Evolutionary conservation across 352 stramenopile genomes (phyloP), one percentile per base, ranked within the genome.

Genomic region (Pythium volutum): DNA sequence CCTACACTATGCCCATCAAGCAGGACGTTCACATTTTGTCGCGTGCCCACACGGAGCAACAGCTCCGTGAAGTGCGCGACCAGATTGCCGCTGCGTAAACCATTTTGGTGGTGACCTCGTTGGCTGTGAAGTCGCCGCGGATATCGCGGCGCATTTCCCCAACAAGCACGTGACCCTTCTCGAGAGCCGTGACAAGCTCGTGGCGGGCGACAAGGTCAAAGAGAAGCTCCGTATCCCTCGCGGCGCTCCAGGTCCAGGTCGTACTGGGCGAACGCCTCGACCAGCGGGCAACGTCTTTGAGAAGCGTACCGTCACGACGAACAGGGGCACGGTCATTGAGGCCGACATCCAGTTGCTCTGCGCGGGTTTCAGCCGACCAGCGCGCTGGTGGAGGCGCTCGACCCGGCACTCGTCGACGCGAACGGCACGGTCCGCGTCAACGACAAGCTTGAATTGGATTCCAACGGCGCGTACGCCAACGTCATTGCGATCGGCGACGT

Each of bases 101-200:
- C 38, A 74, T 89, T 38, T 55, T 87, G 23, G 79, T 0, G 79
- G 79, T n/a, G 79, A 77, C 3, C 29, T 74, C 0, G 77, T 91
- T 9, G 79, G 79, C 16, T 77, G 71, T 42, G 81, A 91, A 52
- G 60, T 91, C 25, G 81, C 79, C 0, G 74, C 66, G 5, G 81
- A 89, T 46, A 85, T 91, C 59, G 77, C 75, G 33, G 36, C 51
- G 15, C 73, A 84, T 49, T 84, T 76, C 54, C 77, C 81, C 0
- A 56, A 34, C 34, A 91, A 91, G 58, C 71, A 59, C 2, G 79
- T 91, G 23, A 88, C 73, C 7, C 77, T 91, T 45, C 34, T 89
- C 10, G 70, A 87, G 0, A 61, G 59, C 4, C 67, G 71, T 10
- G 54, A 68, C 0, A 49, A 68, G 27, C 71, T 91, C 33, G 56